Conservation (phyloP, 1,284 basidiomycete genomes). For the Ganoderma resinaceum region DNA sequence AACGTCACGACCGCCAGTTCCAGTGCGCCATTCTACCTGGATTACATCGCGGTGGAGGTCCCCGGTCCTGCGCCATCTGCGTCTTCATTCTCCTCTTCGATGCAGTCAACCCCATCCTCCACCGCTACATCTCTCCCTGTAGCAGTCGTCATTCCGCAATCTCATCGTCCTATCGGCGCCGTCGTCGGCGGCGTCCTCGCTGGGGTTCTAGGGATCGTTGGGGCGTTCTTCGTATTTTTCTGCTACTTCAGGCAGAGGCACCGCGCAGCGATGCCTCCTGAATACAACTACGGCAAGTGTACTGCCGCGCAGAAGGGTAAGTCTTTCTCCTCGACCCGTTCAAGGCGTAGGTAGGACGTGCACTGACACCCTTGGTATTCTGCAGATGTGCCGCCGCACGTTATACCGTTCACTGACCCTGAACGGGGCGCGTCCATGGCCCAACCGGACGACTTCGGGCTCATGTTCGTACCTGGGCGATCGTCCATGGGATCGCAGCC, state of each 20-base stretch:
- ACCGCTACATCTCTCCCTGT: background rate
- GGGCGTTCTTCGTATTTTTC: background rate
- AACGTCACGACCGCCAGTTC: slow-evolving; percentile 17
- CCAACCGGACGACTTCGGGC: background rate
- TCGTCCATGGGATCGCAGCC: background rate
- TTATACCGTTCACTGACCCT: background rate
- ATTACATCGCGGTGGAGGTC: slow-evolving; percentile 19
- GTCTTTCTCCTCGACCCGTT: background rate
- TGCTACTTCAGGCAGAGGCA: background rate
- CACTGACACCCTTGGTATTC: background rate
- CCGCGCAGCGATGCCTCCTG: background rate
- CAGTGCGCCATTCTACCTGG: slow-evolving; percentile 18
- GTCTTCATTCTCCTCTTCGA: background rate
- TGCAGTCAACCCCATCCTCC: background rate
- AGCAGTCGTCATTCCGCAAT: background rate
- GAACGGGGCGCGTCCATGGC: background rate
- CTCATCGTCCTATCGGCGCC: background rate
- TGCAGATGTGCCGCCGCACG: background rate
- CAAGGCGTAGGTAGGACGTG: background rate
- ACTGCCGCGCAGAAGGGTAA: background rate
- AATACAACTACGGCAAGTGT: background rate
- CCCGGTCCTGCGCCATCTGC: slow-evolving; percentile 10
- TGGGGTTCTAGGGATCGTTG: background rate
- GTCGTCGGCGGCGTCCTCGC: background rate
- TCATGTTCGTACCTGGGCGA: background rate